Evolutionary conservation across 345 rosid species (phyloP), one percentile per base, ranked within the genome.

Genomic region (Sapria himalayana): DNA sequence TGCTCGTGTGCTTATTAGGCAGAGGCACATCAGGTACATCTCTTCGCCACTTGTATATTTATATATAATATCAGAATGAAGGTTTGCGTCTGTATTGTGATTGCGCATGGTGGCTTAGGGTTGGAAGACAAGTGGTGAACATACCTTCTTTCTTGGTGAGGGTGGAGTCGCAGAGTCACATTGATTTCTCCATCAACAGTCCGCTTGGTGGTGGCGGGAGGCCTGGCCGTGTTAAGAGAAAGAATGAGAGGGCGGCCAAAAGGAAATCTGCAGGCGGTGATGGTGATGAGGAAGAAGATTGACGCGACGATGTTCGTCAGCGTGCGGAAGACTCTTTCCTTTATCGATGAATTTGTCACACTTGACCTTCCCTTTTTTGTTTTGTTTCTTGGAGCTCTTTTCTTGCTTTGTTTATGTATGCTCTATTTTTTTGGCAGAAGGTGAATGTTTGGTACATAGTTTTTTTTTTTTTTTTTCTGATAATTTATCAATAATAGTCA

Each of bases 121-220:
- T 75, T 56, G 84, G 79, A 20, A 71, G 73, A 63, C 79, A 71
- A 45, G 64, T 75, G 49, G 84, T 75, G 31, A 75, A 75, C 60
- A 66, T 75, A 29, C 79, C 79, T 7, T 75, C 79, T 0, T 71
- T 75, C 62, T 61, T 75, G 84, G 84, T 71, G 47, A 71, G 78
- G 53, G 57, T 75, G 19, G 84, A 75, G 24, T 71, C 84, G 0
- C 79, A 71, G 49, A 75, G 71, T 46, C 84, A 75, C 63, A 69
- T 75, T 1, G 84, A 75, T 49, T 75, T 75, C 70, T 69, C 79
- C 5, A 43, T 75, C 12, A 75, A 71, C 16, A 75, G 79, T 41
- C 84, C 84, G 22, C 63, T 74, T 3, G 78, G 75, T 5, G 78
- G 75, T 5, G 74, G 78, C 53, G 82, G 78, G 3, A 70, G 85